Base-by-base conservation (phyloP, 208 protist genomes). In the Leishmania guyanensis region DNA sequence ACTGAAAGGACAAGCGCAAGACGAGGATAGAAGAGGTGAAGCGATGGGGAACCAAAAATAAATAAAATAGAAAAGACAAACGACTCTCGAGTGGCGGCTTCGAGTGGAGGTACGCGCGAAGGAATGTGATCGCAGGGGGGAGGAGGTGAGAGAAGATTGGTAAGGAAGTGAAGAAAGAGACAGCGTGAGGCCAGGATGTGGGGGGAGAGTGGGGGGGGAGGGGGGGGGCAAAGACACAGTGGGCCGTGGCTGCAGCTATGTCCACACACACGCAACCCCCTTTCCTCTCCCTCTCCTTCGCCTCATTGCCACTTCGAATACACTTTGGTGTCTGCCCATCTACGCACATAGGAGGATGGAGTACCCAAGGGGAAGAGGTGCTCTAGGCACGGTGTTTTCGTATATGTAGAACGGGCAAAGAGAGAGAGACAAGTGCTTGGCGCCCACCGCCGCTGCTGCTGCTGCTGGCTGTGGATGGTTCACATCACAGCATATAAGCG, bases 51-150 rank as follows among this genome's bases (percentile, higher is more conserved):
- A 29, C 5, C 62, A 22, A 22, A 16, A 39, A 10, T 39, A 71
- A 71, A 71, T 16, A 70, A 70, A 70, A 70, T 36, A 71, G 43
- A 71, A 39, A 46, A 72, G 50, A 14, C 46, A 65, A 48, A 14
- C 4, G 16, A 12, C 69, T 29, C 48, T 22, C 6, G 43, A 74
- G 36, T 39, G 17, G 48, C 12, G 29, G 62, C 62, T 68, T 68
- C 4, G 29, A 12, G 22, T 29, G 22, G 22, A n/a, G 29, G 62
- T 1, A 39, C 8, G 20, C 62, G 62, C 10, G 17, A 22, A 56
- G 17, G 53, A 56, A 20, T 56, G 53, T 39, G 29, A 29, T n/a
- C 62, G 29, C 39, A 5, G 62, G 4, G 62, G 62, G 22, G 58
- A 68, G 29, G 29, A 29, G 16, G 58, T 33, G 58, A 39, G 29